phyloP scores from a whole-genome alignment of 2,329 filamentous ascomycete species.

The Alternaria solani region DNA sequence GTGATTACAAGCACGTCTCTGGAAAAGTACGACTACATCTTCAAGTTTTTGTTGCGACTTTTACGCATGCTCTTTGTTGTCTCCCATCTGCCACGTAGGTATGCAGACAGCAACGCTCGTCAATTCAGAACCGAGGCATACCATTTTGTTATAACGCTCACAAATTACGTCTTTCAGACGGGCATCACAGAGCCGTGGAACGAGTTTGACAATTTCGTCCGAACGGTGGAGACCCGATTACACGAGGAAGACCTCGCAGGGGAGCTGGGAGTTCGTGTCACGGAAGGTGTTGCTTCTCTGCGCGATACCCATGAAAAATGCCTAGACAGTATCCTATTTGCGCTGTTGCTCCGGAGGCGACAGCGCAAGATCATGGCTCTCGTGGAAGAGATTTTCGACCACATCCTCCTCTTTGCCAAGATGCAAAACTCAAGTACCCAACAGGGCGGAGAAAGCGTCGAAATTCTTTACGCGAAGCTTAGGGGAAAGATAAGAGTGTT shows the following conservation, averaged over 20 bases:
- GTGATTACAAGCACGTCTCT: constrained; percentile 77
- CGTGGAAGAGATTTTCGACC: constrained; percentile 77
- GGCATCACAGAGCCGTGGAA: constrained; percentile 79
- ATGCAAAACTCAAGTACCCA: constrained; percentile 33
- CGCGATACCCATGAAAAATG: constrained; percentile 74
- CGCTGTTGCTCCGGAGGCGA: constrained; percentile 75
- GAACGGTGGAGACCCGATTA: constrained; percentile 68
- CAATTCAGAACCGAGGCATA: constrained; percentile 77
- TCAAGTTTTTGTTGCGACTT: constrained; percentile 79
- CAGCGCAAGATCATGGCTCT: constrained; percentile 77
- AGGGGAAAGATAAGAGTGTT: constrained; percentile 77
- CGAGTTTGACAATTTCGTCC: constrained; percentile 71
- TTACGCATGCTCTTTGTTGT: constrained; percentile 81
- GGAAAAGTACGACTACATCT: constrained; percentile 84
- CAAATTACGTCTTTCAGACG: constrained; percentile 80
- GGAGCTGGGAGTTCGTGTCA: constrained; percentile 56
- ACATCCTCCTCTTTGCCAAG: constrained; percentile 71
- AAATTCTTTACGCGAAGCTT: constrained; percentile 69
- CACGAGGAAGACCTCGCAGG: constrained; percentile 54
- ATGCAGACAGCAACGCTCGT: constrained; percentile 28
- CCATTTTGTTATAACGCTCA: constrained; percentile 77
- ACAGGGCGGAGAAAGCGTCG: constrained; percentile 41
- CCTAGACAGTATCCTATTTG: constrained; percentile 77
- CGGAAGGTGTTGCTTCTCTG: constrained; percentile 71
- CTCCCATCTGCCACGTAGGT: constrained; percentile 48